Evolutionary conservation across 2,329 filamentous ascomycete species (phyloP), one percentile per base, ranked within the genome.

Genomic region (Apiospora saccharicola): DNA sequence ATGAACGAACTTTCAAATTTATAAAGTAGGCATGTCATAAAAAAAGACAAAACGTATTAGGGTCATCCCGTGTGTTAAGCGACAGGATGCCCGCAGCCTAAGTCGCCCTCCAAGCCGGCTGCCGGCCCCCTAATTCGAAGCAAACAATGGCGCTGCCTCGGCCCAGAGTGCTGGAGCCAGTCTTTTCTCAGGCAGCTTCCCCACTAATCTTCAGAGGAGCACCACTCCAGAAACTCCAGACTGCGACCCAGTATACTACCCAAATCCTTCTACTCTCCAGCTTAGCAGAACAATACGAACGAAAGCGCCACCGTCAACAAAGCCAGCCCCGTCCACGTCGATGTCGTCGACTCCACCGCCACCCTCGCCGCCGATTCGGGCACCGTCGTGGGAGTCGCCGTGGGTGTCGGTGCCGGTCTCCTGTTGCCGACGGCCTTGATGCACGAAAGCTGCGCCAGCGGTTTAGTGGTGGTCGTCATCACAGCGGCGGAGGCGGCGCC

Each of bases 371-470:
- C 10, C 5, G 30, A 41, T 19, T 64, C 34, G 19, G 57, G 30
- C 4, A n/a, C 57, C 34, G 57, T 57, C 26, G 53, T 64, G 19
- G 57, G 57, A 3, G 53, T 61, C 3, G 53, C 30, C 30, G 53
- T 61, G 2, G 53, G 30, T 3, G 53, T 61, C 6, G 53, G 53
- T 10, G 53, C 19, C 26, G 53, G 53, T 16, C 51, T 30, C 12
- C 37, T 2, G 30, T 34, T 34, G 7, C 7, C 19, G 16, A 57
- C 71, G 3, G 77, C 77, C 12, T 75, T 71, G 64, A 79, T 73
- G 41, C 77, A 79, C 24, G 77, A 75, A 8, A 78, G 72, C 49
- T 75, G 77, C n/a, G 75, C 74, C 3, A 71, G 75, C 19, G 77
- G 77, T 51, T 64, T n/a, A 4, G 4, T 22, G 46, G 19, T 41